phyloP scores from a whole-genome alignment of 306 rosid genomes.

The Ziziphus jujuba region DNA sequence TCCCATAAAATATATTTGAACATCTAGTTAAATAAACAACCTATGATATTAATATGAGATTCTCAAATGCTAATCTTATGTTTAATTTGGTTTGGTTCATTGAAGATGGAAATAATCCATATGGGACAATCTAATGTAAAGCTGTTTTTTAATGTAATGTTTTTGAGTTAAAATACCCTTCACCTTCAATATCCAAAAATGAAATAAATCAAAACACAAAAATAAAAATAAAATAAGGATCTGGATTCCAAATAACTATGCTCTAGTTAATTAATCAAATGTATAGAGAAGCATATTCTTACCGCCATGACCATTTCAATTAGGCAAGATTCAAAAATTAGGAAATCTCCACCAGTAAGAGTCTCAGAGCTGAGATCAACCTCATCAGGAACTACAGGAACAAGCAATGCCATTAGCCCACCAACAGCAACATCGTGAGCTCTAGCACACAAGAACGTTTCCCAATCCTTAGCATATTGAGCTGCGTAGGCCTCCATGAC shows the following conservation, averaged over 20 bases:
- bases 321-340: neutral
- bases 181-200: neutral
- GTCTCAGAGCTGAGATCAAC: neutral
- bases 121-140: too few relatives aligned
- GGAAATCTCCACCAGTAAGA: neutral
- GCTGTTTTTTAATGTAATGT: too few relatives aligned
- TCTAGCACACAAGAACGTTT: neutral
- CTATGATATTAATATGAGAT: too few relatives aligned
- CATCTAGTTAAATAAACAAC: too few relatives aligned
- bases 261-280: neutral
- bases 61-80: too few relatives aligned
- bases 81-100: too few relatives aligned
- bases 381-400: neutral
- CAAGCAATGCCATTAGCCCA: conserved; percentile 16
- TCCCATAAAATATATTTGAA: too few relatives aligned
- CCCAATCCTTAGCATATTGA: conserved; percentile 10
- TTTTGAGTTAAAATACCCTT: too few relatives aligned
- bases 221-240: too few relatives aligned
- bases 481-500: conserved; percentile 12
- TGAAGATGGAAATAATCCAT: too few relatives aligned
- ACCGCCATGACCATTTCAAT: conserved; percentile 15
- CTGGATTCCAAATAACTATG: neutral
- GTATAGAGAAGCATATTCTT: neutral
- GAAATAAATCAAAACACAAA: neutral
- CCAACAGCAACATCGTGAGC: conserved; percentile 17